Base-by-base conservation (phyloP, 2,329 filamentous ascomycete genomes). In the Pseudogymnoascus sp. region DNA sequence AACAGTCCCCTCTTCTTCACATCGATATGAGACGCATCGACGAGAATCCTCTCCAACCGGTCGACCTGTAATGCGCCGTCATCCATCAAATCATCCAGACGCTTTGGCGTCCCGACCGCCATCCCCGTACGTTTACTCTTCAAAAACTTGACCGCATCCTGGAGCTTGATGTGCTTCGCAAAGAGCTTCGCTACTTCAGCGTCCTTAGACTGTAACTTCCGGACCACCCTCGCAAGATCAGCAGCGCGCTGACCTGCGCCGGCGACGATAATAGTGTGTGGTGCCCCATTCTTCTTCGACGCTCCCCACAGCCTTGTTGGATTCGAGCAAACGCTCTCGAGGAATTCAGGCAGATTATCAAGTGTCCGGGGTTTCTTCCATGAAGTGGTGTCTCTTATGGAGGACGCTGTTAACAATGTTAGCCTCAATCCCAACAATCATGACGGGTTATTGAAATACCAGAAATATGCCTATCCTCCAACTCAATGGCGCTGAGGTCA, bases 91-190 rank as follows among this genome's bases (percentile, higher is more conserved):
- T 96, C 92, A 60, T 84, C 86, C 41, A 99, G 77, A 58, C 94
- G 82, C 58, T 89, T 84, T 4, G 94, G 93, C 4, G 94, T 99
- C 3, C 94, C 94, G 12, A 97, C 91, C 2, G 89, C 92, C 66
- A 97, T 90, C 28, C 91, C 91, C 11, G 92, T 90, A 65, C 87
- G 87, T 67, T 77, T 80, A 61, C 77, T 81, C 70, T 89, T 82
- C 42, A 96, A 84, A 72, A 89, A 90, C 64, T 88, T 81, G 60
- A 92, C 85, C 35, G 92, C 90, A 69, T 97, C 93, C 61, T 90
- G 84, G 9, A 99, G 76, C 77, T 99, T 99, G 79, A 99, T 96
- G 74, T 99, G 94, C 75, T 99, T 99, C 33, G 94, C 93, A 75
- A 99, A 99, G 72, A 99, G 79, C 75, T 99, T 99, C 2, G 90